Percentiles rank a stretch among this genome's conserved stretches.
Conservation (phyloP, 208 protist species). For the Trypanosoma platydactyli region DNA sequence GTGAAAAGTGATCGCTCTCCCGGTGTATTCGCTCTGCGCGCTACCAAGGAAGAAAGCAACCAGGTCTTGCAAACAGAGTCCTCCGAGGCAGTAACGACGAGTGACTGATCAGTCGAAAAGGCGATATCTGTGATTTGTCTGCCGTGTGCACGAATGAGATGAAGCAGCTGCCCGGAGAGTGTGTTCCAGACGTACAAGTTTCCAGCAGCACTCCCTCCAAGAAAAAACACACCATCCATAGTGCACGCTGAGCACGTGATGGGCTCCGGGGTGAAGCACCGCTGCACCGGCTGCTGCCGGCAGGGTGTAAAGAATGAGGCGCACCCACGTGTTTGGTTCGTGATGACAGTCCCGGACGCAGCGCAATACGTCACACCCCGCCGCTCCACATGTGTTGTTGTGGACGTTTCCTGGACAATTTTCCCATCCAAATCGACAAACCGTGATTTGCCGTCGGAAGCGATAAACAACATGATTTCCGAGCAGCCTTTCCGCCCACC, state of each 20-base stretch:
- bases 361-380: slow-evolving; percentile 55
- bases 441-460: slow-evolving; percentile 40
- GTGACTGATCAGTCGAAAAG: slow-evolving; percentile 52
- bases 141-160: slow-evolving; percentile 61
- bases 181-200: slow-evolving; percentile 76
- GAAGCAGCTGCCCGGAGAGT: slow-evolving; percentile 61
- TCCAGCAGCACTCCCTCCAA: slow-evolving; percentile 58
- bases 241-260: slow-evolving; percentile 55
- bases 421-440: slow-evolving; percentile 60
- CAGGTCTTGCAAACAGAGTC: slow-evolving; percentile 82
- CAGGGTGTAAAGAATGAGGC: slow-evolving; percentile 57
- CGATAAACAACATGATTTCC: slow-evolving; percentile 68
- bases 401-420: slow-evolving; percentile 55
- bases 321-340: slow-evolving; percentile 53
- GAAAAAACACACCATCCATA: slow-evolving; percentile 59
- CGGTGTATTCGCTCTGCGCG: slow-evolving; percentile 28
- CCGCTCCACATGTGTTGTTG: slow-evolving; percentile 27
- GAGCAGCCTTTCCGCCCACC: neutral
- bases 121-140: slow-evolving; percentile 55
- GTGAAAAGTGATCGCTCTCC: slow-evolving; percentile 46
- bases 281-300: slow-evolving; percentile 70
- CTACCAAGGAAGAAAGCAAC: slow-evolving; percentile 38
- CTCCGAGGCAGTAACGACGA: slow-evolving; percentile 71
- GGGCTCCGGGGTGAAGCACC: slow-evolving; percentile 66
- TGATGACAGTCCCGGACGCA: slow-evolving; percentile 33